Percentiles rank a stretch among this genome's conserved stretches.
Conservation (phyloP, 176 grass and related monocot genomes). For the Hsuehochloa calcarea region DNA sequence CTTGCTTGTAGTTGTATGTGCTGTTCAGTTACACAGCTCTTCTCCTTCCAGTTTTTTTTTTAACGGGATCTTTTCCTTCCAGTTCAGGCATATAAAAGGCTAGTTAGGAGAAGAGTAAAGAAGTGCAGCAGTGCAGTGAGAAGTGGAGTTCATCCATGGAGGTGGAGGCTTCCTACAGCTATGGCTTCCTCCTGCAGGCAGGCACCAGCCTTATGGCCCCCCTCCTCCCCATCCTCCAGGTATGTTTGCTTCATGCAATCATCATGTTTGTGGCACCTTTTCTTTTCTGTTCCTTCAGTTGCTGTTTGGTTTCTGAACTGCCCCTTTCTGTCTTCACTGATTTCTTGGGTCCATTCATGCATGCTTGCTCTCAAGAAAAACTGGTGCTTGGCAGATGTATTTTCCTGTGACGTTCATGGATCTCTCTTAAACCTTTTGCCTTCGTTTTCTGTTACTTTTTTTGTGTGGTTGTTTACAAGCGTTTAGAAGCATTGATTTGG, state of each 20-base stretch:
- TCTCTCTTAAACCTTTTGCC: neutral
- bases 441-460: neutral
- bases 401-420: neutral
- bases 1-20: constrained; percentile 27
- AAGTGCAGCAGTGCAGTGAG: constrained; percentile 1
- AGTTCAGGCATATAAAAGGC: neutral
- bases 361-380: neutral
- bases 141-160: constrained; percentile 36
- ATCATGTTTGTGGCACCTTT: neutral
- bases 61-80: neutral
- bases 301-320: neutral
- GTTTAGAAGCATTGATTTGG: neutral
- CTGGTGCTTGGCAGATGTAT: neutral
- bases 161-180: constrained; percentile 39
- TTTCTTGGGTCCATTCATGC: neutral
- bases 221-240: constrained; percentile 36
- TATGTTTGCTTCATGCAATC: constrained; percentile 2
- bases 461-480: constrained; percentile 5
- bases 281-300: neutral
- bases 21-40: constrained; percentile 21
- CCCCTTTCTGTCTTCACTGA: neutral
- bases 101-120: neutral
- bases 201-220: constrained; percentile 28
- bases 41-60: neutral
- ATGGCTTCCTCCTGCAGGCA: constrained; percentile 35